A percentile compares a stretch with the other conserved stretches of the same genome.
phyloP scores from a whole-genome alignment of 1,284 basidiomycete genomes.

The Microbotryum lychnidis-dioicae region DNA sequence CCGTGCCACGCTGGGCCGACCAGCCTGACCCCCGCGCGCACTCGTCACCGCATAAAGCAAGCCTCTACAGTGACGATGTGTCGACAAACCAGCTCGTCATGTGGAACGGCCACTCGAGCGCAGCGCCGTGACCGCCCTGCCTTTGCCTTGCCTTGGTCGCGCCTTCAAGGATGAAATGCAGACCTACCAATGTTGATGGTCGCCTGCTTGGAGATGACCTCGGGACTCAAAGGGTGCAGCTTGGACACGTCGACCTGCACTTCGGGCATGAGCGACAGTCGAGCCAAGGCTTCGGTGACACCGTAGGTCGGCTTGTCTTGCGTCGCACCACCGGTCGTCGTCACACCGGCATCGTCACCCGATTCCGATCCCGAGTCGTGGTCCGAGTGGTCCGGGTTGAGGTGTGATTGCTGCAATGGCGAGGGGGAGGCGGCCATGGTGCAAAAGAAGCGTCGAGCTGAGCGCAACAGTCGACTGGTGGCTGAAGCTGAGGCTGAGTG shows the following conservation, averaged over 20 bases:
- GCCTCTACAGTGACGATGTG: too few relatives aligned
- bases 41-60: too few relatives aligned
- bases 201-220: conserved; percentile 96
- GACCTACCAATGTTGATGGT: conserved; percentile 70
- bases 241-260: conserved; percentile 38
- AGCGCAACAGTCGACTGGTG: too few relatives aligned
- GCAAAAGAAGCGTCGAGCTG: background rate
- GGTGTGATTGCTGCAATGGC: conserved; percentile 4
- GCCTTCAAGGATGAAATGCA: background rate
- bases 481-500: too few relatives aligned
- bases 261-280: conserved; percentile 22
- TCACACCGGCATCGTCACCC: background rate
- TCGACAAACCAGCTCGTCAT: too few relatives aligned
- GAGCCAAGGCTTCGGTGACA: too few relatives aligned
- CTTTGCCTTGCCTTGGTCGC: background rate
- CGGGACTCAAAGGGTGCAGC: conserved; percentile 82
- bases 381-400: background rate
- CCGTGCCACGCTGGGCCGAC: too few relatives aligned
- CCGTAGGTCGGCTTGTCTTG: too few relatives aligned
- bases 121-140: too few relatives aligned
- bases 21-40: too few relatives aligned
- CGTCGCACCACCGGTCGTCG: too few relatives aligned
- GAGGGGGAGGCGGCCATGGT: conserved; percentile 4
- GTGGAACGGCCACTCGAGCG: too few relatives aligned
- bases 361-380: background rate